phyloP scores from a whole-genome alignment of 768 basidiomycete species.

The Exsudoporus frostii region DNA sequence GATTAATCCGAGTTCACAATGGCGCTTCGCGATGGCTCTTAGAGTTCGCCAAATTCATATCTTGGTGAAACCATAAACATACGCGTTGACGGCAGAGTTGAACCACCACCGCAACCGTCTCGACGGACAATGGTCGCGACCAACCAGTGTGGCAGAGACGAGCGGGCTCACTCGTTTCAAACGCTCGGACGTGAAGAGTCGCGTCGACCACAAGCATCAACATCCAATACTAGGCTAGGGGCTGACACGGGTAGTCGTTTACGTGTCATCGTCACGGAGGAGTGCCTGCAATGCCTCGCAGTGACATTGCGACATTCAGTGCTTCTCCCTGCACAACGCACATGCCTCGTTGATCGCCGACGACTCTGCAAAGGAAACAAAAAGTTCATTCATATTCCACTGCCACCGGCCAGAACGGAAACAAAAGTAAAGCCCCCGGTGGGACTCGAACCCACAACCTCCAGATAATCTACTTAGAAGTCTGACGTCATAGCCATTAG shows the following conservation, averaged over 20 bases:
- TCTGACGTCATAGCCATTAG: constrained; percentile 92
- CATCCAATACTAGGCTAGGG: neutral
- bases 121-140: constrained; percentile 1
- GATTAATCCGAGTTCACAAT: too few species aligned
- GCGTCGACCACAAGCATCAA: neutral
- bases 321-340: neutral
- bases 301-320: neutral
- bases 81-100: constrained; percentile 16
- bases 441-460: constrained; percentile 87
- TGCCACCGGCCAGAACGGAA: constrained; percentile 6
- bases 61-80: constrained; percentile 16
- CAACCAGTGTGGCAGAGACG: too few species aligned
- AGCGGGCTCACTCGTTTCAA: too few species aligned
- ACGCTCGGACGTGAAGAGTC: neutral
- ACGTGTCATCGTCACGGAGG: constrained; percentile 15
- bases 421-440: constrained; percentile 57
- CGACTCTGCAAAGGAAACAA: neutral
- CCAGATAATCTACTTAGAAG: constrained; percentile 82
- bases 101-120: constrained; percentile 11
- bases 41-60: constrained; percentile 22
- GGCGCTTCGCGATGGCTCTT: too few species aligned
- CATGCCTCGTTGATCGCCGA: neutral
- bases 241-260: constrained; percentile 13
- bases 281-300: neutral
- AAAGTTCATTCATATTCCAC: neutral